phyloP scores from a whole-genome alignment of 2,329 filamentous ascomycete genomes.

The Claviceps citrina region DNA sequence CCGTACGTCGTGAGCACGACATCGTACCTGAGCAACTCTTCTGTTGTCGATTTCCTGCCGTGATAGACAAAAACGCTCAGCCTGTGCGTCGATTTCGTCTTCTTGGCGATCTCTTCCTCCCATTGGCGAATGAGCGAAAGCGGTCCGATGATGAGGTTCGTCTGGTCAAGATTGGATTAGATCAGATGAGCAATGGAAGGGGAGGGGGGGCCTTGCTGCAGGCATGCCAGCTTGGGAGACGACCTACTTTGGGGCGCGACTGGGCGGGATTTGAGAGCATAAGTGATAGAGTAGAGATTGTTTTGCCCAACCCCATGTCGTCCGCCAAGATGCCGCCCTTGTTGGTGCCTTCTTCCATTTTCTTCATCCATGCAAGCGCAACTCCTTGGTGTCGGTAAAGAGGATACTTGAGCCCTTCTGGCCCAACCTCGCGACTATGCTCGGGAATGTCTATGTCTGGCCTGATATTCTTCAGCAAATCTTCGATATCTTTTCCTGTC shows the following conservation, averaged over 20 bases:
- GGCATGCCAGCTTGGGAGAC: conserved; percentile 15
- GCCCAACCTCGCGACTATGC: conserved; percentile 51
- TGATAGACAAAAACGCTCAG: conserved; percentile 58
- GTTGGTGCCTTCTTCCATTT: conserved; percentile 62
- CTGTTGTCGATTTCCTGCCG: conserved; percentile 44
- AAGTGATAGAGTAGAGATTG: conserved; percentile 66
- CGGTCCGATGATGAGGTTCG: conserved; percentile 70
- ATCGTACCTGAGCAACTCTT: conserved; percentile 51
- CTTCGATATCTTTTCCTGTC: conserved; percentile 49
- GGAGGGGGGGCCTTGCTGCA: too few relatives aligned
- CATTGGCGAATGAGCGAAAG: conserved; percentile 71
- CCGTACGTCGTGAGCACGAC: conserved; percentile 80
- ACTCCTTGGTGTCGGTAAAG: conserved; percentile 74
- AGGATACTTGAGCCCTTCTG: conserved; percentile 48
- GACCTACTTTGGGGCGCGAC: conserved; percentile 20
- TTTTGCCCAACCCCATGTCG: conserved; percentile 89
- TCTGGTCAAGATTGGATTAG: conserved; percentile 40
- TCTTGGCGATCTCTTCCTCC: conserved; percentile 62
- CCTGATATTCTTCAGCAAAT: conserved; percentile 55
- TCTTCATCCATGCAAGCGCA: conserved; percentile 68
- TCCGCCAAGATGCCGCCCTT: conserved; percentile 85
- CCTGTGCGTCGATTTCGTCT: conserved; percentile 43
- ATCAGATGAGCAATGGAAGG: too few relatives aligned
- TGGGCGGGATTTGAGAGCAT: conserved; percentile 52
- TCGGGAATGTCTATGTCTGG: conserved; percentile 51